Evolutionary conservation across 176 grass and related monocot species (phyloP).

Genomic region (Musa acuminata): DNA sequence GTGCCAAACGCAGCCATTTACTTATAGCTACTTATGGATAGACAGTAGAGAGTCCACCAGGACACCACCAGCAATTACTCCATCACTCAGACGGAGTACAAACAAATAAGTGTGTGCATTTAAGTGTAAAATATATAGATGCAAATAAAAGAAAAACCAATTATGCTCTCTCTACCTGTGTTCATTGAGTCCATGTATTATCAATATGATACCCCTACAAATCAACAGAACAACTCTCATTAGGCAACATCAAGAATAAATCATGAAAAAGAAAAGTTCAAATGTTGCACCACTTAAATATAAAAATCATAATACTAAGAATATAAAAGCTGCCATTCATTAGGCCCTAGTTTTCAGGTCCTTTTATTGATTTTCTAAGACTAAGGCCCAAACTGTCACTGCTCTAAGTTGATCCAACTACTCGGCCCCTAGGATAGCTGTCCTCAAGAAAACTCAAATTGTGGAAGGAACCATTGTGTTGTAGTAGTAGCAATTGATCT

Average conservation of each 20-base stretch:
- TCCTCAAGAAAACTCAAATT: no score
- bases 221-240: neutral
- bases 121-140: neutral
- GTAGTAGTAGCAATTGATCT: no score
- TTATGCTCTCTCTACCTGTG: slow-evolving; percentile 40
- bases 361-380: no score
- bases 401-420: no score
- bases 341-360: no score
- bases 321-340: no score
- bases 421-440: no score
- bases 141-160: neutral
- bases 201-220: slow-evolving; percentile 72
- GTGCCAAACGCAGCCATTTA: neutral
- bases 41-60: neutral
- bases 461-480: no score
- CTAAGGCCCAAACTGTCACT: no score
- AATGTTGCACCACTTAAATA: neutral
- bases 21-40: neutral
- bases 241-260: neutral
- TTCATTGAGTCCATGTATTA: slow-evolving; percentile 94
- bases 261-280: neutral
- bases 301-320: no score
- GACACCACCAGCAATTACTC: neutral
- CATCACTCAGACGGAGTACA: neutral
- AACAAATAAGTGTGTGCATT: neutral